Evolutionary conservation across 2,329 filamentous ascomycete genomes (phyloP), one percentile per base, ranked within the genome.

Genomic region (Lasiodiplodia theobromae): DNA sequence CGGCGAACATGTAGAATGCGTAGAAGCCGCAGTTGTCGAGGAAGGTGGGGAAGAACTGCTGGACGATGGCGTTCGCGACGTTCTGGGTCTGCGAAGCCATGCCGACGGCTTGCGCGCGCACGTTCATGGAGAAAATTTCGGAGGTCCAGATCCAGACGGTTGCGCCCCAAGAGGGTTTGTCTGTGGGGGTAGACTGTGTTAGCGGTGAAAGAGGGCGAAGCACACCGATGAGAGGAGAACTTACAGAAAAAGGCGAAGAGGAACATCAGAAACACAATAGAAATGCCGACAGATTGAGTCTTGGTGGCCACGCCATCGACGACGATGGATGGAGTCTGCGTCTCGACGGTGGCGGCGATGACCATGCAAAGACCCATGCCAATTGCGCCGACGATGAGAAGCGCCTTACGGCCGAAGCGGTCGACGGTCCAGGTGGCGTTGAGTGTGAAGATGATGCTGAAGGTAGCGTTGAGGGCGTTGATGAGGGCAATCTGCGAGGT

Each of bases 391-490:
- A 89, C 83, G 68, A 92, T 89, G 73, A 93, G 85, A 69, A 92
- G 82, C 82, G 90, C 89, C 73, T 90, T 89, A 65, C 90, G 86
- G 47, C 90, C 91, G 72, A 90, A 92, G 62, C 89, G 86, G 77
- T 92, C 90, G 40, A 91, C 88, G 4, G 89, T 91, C 89, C 90
- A 92, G 47, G 89, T 86, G 16, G 90, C 90, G 72, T 92, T 92
- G 54, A 92, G 82, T 0, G 90, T 92, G 79, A 92, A 92, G 25
- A 92, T 70, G 71, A 92, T 92, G 68, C 89, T 89, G 72, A 89
- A 90, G 6, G 90, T 92, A 51, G 89, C 90, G 76, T 92, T 92
- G 66, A 92, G 82, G 4, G 90, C 90, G 76, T 92, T 92, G 83
- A 92, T 92, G 38, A 92, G 83, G 71, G 89, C 88, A 76, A 92